Evolutionary conservation across 2,329 filamentous ascomycete species (phyloP), one percentile per base, ranked within the genome.

Genomic region (Penicillium janthinellum): DNA sequence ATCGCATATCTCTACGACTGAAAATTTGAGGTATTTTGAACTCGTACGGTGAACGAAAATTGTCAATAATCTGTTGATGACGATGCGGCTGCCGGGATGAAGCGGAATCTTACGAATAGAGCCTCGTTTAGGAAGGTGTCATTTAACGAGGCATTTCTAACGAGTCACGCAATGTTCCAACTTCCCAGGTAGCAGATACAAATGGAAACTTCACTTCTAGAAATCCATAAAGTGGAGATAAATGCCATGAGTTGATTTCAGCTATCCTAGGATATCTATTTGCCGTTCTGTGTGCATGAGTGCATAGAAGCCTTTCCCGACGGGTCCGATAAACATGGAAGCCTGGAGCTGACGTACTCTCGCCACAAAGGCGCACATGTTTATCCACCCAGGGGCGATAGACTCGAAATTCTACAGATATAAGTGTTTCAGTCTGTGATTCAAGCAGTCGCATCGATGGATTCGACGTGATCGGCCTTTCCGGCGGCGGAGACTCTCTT

Each of bases 401-500:
- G 5, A 28, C 25, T 28, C 25, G 25, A 28, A 5, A 28, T 28
- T 28, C 25, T 28, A 5, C n/a, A 14, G 22, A 22, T 8, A 2
- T 17, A 11, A 39, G 2, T 41, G 12, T 37, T 22, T 6, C 1
- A 20, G 11, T 6, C 5, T 15, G 6, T 15, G 10, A 6, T 25
- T 38, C 44, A 35, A 15, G 48, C 42, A 22, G n/a, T 39, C 25
- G 34, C 35, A 20, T 25, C 61, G 39, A 42, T 59, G 31, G 38
- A 57, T 51, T 62, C 65, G 37, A 68, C 39, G 42, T 68, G 67
- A 28, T 68, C 59, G n/a, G 58, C 62, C 25, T 70, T 56, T n/a
- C 64, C 65, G 54, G 66, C 67, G 20, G 70, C 66, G 3, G 67
- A 71, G 58, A 66, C 58, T 12, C 68, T 63, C n/a, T 67, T 70